Conservation (phyloP, 495 filamentous ascomycete genomes). For the Annulohypoxylon maeteangense region DNA sequence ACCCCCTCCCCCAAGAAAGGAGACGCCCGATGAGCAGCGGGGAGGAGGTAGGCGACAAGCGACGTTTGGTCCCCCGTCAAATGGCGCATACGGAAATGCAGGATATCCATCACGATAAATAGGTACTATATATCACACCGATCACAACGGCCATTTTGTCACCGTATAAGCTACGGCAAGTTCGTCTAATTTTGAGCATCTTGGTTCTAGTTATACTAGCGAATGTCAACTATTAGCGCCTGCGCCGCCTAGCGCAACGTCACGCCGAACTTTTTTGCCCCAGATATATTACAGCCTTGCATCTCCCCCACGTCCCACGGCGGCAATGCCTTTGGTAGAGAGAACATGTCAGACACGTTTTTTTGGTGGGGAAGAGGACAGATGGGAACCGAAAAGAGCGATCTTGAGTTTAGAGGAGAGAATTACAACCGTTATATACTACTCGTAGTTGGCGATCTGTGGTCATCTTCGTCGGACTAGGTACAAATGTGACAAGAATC, state of each 20-base stretch:
- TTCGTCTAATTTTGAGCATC: constrained; percentile 3
- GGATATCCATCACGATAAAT: constrained; percentile 42
- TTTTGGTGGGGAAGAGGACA: constrained; percentile 14
- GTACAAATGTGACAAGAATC: constrained; percentile 31
- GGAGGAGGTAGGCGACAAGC: constrained; percentile 54
- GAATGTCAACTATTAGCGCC: background rate
- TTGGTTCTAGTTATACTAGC: background rate
- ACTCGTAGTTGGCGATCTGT: constrained; percentile 22
- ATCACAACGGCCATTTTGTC: background rate
- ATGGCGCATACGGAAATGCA: constrained; percentile 46
- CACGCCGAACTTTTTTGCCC: background rate
- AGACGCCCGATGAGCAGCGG: constrained; percentile 52
- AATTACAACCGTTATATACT: constrained; percentile 22
- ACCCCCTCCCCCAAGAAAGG: constrained; percentile 59
- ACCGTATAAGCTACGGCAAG: background rate
- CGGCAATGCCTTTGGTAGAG: constrained; percentile 7
- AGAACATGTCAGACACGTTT: constrained; percentile 30
- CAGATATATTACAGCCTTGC: constrained; percentile 13
- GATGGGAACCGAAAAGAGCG: constrained; percentile 9
- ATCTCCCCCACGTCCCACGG: constrained; percentile 19
- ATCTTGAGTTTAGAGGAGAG: background rate
- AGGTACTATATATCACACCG: background rate
- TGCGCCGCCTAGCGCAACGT: background rate
- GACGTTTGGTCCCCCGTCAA: constrained; percentile 53
- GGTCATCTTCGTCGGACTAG: constrained; percentile 11